Conservation (phyloP, 139 green algal species). For the Diplosphaera chodatii region DNA sequence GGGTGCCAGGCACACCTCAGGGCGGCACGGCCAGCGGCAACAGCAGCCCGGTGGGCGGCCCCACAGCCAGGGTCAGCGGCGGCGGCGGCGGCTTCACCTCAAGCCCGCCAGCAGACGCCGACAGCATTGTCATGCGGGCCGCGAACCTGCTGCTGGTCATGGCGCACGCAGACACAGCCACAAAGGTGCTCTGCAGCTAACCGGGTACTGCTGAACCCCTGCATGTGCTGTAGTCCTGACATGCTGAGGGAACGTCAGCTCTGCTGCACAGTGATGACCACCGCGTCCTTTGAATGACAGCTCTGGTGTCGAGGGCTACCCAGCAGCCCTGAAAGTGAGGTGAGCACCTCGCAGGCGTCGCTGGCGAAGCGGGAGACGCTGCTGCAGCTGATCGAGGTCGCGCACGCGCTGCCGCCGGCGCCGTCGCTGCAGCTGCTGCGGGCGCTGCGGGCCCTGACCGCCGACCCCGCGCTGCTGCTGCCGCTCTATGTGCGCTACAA, state of each 20-base stretch:
- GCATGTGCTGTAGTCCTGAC: no score
- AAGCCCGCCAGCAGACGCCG: neutral
- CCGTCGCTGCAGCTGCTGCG: conserved; percentile 25
- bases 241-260: no score
- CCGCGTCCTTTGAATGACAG: no score
- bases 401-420: neutral
- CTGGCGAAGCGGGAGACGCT: conserved; percentile 42
- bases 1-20: conserved; percentile 2
- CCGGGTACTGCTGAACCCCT: no score
- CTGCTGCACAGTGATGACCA: no score
- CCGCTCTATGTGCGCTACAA: conserved; percentile 23
- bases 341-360: neutral
- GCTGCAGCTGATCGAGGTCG: conserved; percentile 38
- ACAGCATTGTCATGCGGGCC: conserved; percentile 28
- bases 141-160: conserved; percentile 66
- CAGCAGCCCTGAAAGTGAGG: neutral
- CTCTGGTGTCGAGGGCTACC: no score
- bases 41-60: conserved; percentile 3
- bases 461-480: conserved; percentile 29
- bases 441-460: conserved; percentile 27
- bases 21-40: no score
- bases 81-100: neutral
- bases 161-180: conserved; percentile 22
- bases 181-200: conserved; percentile 1
- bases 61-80: neutral